A percentile compares a stretch with the other conserved stretches of the same genome.
Evolutionary conservation across 768 basidiomycete species (phyloP).

Genomic region (Russula abietina): DNA sequence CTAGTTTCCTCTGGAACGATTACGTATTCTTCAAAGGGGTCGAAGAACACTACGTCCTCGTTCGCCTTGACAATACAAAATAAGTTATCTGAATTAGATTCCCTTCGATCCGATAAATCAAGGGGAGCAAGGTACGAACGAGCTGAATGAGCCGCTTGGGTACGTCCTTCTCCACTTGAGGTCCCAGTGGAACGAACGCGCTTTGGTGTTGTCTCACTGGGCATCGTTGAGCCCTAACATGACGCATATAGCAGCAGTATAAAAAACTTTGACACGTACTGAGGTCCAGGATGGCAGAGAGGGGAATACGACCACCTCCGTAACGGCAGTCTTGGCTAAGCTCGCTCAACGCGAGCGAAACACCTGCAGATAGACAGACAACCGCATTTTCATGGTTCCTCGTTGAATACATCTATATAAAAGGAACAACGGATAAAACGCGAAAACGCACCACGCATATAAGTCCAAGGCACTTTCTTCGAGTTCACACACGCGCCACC

Average conservation of each 20-base stretch:
- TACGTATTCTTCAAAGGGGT: conserved; percentile 15
- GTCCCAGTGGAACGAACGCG: conserved; percentile 13
- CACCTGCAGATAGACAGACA: background rate
- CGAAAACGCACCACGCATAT: conserved; percentile 7
- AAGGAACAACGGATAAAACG: background rate
- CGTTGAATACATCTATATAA: background rate
- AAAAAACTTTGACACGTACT: background rate
- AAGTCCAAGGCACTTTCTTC: conserved; percentile 12
- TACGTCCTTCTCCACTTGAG: conserved; percentile 10
- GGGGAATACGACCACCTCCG: conserved; percentile 8
- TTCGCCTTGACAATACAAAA: conserved; percentile 1
- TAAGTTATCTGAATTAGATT: background rate
- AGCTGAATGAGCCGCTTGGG: conserved; percentile 15
- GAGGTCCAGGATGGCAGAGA: conserved; percentile 10
- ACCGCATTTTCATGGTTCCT: background rate
- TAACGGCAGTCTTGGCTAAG: conserved; percentile 9
- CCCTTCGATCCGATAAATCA: background rate
- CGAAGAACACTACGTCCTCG: conserved; percentile 4
- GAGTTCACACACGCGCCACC: background rate
- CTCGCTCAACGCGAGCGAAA: conserved; percentile 15
- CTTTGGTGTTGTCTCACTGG: conserved; percentile 18
- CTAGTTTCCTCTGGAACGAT: conserved; percentile 6
- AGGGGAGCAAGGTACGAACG: background rate
- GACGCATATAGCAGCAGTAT: no score
- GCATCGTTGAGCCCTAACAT: background rate